Evolutionary conservation across 2,329 filamentous ascomycete genomes (phyloP), one percentile per base, ranked within the genome.

Genomic region (Thelonectria discophora): DNA sequence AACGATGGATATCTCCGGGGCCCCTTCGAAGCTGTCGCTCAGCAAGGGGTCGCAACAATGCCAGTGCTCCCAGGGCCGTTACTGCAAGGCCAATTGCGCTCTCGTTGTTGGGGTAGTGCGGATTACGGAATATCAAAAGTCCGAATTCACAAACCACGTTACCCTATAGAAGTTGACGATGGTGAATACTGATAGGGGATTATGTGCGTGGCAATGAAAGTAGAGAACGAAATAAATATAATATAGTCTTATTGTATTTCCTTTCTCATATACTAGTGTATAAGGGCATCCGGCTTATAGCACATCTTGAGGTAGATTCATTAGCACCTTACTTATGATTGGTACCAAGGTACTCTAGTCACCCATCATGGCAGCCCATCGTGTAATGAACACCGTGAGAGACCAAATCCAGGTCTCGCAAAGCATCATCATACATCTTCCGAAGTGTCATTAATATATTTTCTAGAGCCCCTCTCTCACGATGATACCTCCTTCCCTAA

Each of bases 401-500:
- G 27, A 30, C 5, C 8, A 10, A 10, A 30, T 8, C 9, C 27
- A 30, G 2, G 27, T 30, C 27, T 2, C 2, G 9, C 27, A 30
- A 30, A 30, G 5, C n/a, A 34, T 20, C 10, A 39, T 13, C 21
- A 7, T 32, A 8, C 21, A 12, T 40, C 37, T 18, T 17, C 18
- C 15, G n/a, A 20, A 30, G 21, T 32, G 54, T 59, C 50, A 69
- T 73, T 67, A 70, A 49, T 67, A 63, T 69, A 63, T 66, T 70
- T 45, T 46, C 60, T 53, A 53, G 45, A 37, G 37, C 32, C 12
- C 21, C 17, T 24, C 43, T 56, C 71, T 72, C 50, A 78, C 52
- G 75, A 75, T 24, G 76, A 69, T 32, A 85, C 80, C 74, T 91
- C 88, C 58, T 78, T 79, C 9, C 88, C 88, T 60, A 91, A 73